Base-by-base conservation (phyloP, 306 rosid genomes). In the Pyrus bretschneideri region DNA sequence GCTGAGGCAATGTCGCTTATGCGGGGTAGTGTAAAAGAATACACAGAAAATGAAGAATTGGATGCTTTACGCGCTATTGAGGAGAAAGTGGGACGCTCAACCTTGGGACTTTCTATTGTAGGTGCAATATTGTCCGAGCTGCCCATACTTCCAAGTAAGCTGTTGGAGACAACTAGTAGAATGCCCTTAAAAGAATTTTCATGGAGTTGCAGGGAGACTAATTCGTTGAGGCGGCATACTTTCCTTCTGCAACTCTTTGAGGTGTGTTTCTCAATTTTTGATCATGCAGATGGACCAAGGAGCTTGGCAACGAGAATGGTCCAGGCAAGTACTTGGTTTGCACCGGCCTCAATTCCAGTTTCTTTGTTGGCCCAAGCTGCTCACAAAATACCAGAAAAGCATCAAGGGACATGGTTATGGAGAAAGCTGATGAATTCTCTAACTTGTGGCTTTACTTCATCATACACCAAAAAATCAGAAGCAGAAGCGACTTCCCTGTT, bases 251-350 rank as follows among this genome's bases (percentile, higher is more conserved):
- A 93, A 80, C 95, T 93, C 55, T 85, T 93, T 0, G 95, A 93
- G 81, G 98, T 91, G 44, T 93, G 98, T 82, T 91, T 93, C 85
- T 91, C 98, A 25, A 93, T 93, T 75, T 93, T 93, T 57, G 96
- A 91, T 83, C 98, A 91, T 60, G 96, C 98, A 1, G 95, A 91
- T 69, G 91, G 98, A 14, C 98, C 96, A 9, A 83, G 90, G 74
- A 91, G 93, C 93, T 85, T 93, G 86, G 88, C 98, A 25, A 89
- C 95, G 78, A 86, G 92, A 84, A 93, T 93, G 95, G 88, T 89
- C 62, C 89, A 87, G 57, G 90, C 87, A 75, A 86, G 98, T 75
- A 92, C 93, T 67, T 93, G 98, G 98, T 91, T 93, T 66, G 98
- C 93, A 59, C 95, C 98, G 0, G 74, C 87, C 31, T 77, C 95